Base-by-base conservation (phyloP, 805 yeast genomes). In the Yamadazyma ubonensis region DNA sequence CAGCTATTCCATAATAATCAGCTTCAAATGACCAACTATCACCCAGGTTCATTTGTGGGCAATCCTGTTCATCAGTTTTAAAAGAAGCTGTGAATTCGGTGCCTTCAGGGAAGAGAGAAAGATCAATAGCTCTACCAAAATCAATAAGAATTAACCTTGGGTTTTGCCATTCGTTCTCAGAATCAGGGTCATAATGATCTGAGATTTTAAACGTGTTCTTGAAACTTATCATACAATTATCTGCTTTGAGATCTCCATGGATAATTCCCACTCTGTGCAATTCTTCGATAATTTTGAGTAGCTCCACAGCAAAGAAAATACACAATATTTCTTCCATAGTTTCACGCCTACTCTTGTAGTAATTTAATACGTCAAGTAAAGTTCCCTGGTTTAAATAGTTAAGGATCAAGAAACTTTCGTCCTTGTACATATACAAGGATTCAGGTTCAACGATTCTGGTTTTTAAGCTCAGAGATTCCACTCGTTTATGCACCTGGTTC, bases 211-310 rank as follows among this genome's bases (percentile, higher is more conserved):
- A 33, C 2, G 45, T 39, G 6, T 40, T 37, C 11, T 65, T 61
- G 29, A 84, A 68, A 28, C 84, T 61, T 0, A 87, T 54, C 95
- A 89, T 84, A 48, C 93, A 85, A 55, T 88, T 89, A 46, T 86
- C 96, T 0, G 96, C 83, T 54, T 84, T 86, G 39, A 89, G 59
- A 56, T 89, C 95, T 2, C 96, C 95, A 62, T 89, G 96, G 9
- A 89, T 67, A 1, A 89, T 78, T 0, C 82, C 82, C 11, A 73
- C 59, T 0, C 59, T 57, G 53, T 89, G 96, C n/a, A 90, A 58
- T 2, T 65, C 58, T 37, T 79, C 80, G 5, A 87, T 60, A 0
- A 77, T 69, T 29, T 76, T 70, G 32, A 89, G 52, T 8, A 90
- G 55, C 54, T 88, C 88, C 7, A 78, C 62, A 0, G 91, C 69